These are phyloP conservation scores for Tubosaeta sp. DNA, from an alignment of 768 basidiomycete genomes.

Conservation along the genomic window DNA sequence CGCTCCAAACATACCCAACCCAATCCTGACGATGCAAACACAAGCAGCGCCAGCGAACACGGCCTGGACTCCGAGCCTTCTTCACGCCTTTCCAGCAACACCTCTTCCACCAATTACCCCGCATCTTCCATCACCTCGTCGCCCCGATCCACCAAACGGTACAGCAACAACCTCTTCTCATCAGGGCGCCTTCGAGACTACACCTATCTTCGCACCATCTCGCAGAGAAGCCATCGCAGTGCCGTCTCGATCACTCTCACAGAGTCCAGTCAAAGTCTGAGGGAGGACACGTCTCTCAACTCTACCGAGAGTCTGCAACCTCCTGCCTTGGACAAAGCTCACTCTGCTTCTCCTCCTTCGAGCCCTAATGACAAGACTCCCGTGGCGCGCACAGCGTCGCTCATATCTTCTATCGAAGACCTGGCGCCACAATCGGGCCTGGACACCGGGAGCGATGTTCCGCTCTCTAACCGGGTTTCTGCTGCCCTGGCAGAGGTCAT, in stretches of 20 bases:
- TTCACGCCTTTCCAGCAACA: constrained; percentile 35
- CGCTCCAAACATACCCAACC: constrained; percentile 33
- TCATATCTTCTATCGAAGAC: constrained; percentile 35
- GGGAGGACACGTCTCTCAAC: constrained; percentile 41
- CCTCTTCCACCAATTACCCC: constrained; percentile 34
- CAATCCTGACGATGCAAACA: constrained; percentile 15
- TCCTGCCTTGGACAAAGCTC: constrained; percentile 51
- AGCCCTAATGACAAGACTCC: constrained; percentile 41
- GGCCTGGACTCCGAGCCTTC: constrained; percentile 30
- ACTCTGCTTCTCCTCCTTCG: constrained; percentile 37
- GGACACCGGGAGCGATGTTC: constrained; percentile 13
- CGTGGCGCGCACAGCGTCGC: constrained; percentile 40
- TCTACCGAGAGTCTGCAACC: constrained; percentile 49
- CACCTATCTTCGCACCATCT: constrained; percentile 58
- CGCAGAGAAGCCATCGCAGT: constrained; percentile 38
- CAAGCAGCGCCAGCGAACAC: constrained; percentile 13
- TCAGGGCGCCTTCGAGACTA: constrained; percentile 78
- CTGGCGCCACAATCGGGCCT: constrained; percentile 13
- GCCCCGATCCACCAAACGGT: constrained; percentile 56
- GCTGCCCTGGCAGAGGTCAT: constrained; percentile 73
- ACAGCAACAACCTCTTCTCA: constrained; percentile 84
- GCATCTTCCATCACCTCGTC: constrained; percentile 40
- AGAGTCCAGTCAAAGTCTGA: constrained; percentile 39
- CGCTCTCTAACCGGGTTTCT: constrained; percentile 55
- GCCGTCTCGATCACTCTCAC: constrained; percentile 44